Evolutionary conservation across 306 rosid species (phyloP).

Genomic region (Cicer pinnatifidum): DNA sequence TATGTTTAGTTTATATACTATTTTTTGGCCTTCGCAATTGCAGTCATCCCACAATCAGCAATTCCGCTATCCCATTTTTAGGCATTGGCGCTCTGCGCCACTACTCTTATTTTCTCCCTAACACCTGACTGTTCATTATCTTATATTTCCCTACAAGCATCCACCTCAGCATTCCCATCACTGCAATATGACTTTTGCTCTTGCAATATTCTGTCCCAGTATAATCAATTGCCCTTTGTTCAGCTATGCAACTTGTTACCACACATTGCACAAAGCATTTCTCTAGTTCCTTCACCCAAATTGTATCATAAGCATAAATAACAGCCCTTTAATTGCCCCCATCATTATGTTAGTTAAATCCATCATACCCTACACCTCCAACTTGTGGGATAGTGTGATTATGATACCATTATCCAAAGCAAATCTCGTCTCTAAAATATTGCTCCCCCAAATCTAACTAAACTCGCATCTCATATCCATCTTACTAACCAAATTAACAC

Average conservation of each 20-base stretch:
- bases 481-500: neutral
- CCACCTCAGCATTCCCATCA: constrained; percentile 11
- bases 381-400: neutral
- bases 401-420: neutral
- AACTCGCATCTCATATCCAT: neutral
- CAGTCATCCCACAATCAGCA: no score
- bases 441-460: neutral
- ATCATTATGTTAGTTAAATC: neutral
- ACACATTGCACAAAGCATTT: constrained; percentile 13
- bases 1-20: no score
- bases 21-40: no score
- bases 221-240: neutral
- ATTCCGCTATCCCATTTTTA: no score
- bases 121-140: neutral
- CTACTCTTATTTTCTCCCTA: neutral
- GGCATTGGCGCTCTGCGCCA: no score
- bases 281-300: neutral
- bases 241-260: neutral
- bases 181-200: neutral
- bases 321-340: neutral
- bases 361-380: neutral
- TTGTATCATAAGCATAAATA: neutral
- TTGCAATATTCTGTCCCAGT: neutral
- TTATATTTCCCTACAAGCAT: neutral
- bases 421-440: constrained; percentile 5